phyloP scores from a whole-genome alignment of 2,329 filamentous ascomycete species.

The Trichoderma cornu-damae region DNA sequence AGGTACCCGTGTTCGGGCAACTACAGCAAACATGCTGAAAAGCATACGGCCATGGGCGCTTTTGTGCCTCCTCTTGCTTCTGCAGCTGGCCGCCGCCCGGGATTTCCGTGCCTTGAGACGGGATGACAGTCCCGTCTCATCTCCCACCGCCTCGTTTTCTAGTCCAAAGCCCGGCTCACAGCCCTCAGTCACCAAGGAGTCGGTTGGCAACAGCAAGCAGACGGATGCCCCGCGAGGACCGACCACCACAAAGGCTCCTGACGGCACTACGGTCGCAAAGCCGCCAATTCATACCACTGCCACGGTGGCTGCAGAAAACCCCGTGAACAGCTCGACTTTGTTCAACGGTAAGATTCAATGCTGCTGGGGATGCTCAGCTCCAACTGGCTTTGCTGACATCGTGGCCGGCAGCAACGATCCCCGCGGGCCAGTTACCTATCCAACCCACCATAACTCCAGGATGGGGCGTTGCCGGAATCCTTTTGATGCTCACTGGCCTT shows the following conservation, averaged over 20 bases:
- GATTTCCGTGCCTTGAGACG: slow-evolving; percentile 33
- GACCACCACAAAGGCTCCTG: not conserved
- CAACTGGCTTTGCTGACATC: slow-evolving; percentile 4
- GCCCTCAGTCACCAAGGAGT: not conserved
- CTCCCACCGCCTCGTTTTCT: not conserved
- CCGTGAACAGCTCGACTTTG: slow-evolving; percentile 29
- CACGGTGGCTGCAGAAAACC: slow-evolving; percentile 19
- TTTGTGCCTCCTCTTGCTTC: slow-evolving; percentile 36
- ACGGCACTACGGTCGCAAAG: not conserved
- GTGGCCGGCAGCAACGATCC: slow-evolving; percentile 39
- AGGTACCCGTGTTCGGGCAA: not conserved
- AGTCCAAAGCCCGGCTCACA: not conserved
- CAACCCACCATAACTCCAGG: slow-evolving; percentile 72
- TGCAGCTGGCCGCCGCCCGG: slow-evolving; percentile 36
- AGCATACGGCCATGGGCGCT: slow-evolving; percentile 35
- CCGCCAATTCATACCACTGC: slow-evolving; percentile 11
- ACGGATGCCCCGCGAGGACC: slow-evolving; percentile 2
- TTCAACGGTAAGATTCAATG: slow-evolving; percentile 31
- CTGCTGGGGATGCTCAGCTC: not conserved
- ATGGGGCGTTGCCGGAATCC: slow-evolving; percentile 69
- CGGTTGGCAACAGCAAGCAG: slow-evolving; percentile 9
- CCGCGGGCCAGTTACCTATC: slow-evolving; percentile 59
- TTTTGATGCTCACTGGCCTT: slow-evolving; percentile 69
- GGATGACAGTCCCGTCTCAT: slow-evolving; percentile 24
- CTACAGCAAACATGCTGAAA: slow-evolving; percentile 32